These are phyloP conservation scores for Peronospora belbahrii DNA, from an alignment of 352 stramenopile genomes.

Conservation along the genomic window DNA sequence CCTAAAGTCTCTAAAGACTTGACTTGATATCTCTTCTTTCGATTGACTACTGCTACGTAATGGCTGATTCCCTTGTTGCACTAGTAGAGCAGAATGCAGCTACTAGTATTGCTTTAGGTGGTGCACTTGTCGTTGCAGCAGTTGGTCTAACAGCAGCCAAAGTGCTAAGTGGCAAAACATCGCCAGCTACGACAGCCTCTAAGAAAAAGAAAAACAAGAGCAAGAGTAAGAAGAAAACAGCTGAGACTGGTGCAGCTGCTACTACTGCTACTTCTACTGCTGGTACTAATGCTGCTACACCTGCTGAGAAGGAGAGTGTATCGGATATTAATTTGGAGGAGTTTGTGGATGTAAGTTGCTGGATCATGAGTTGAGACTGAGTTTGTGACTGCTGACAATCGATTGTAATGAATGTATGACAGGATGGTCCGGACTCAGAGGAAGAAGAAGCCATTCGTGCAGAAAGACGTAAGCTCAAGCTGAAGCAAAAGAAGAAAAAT, in stretches of 20 bases:
- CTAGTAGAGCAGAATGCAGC: slow-evolving; percentile 57
- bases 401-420: neutral
- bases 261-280: neutral
- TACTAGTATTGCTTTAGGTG: slow-evolving; percentile 56
- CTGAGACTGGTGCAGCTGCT: slow-evolving; percentile 4
- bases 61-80: slow-evolving; percentile 59
- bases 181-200: slow-evolving; percentile 9
- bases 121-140: slow-evolving; percentile 54
- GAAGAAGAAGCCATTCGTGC: slow-evolving; percentile 68
- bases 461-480: slow-evolving; percentile 75
- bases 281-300: neutral
- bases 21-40: slow-evolving; percentile 1
- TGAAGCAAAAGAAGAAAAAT: slow-evolving; percentile 78
- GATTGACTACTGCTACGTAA: slow-evolving; percentile 10
- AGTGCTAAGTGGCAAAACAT: slow-evolving; percentile 37
- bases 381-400: neutral
- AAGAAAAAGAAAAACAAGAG: slow-evolving; percentile 59
- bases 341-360: slow-evolving; percentile 40
- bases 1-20: neutral
- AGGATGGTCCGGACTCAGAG: slow-evolving; percentile 73
- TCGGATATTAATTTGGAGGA: slow-evolving; percentile 60
- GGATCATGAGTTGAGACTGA: neutral
- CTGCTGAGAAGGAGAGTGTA: slow-evolving; percentile 21
- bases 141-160: slow-evolving; percentile 67
- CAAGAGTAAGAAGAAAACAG: slow-evolving; percentile 51